A percentile compares a stretch with the other conserved stretches of the same genome.
These are phyloP conservation scores for Candida peoriensis DNA, from an alignment of 805 yeast genomes.

Conservation along the genomic window DNA sequence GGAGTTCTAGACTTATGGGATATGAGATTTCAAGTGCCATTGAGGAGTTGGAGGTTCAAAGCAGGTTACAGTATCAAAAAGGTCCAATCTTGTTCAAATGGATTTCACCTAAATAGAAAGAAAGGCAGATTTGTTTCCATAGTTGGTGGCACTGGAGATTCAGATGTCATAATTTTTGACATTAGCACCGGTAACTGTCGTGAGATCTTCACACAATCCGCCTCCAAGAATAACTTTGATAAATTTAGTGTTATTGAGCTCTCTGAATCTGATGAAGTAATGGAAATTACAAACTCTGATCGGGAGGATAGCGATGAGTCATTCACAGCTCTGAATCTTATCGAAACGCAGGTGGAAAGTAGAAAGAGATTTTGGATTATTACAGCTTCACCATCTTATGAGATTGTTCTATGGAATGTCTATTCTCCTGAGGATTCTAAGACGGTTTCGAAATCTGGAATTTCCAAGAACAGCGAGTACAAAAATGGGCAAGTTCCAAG, in stretches of 20 bases:
- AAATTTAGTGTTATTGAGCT: constrained; percentile 16
- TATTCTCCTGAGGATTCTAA: constrained; percentile 26
- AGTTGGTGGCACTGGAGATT: constrained; percentile 59
- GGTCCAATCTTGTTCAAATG: constrained; percentile 39
- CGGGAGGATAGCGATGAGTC: constrained; percentile 8
- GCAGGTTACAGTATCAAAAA: constrained; percentile 44
- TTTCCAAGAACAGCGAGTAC: constrained; percentile 14
- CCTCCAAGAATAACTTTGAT: constrained; percentile 12
- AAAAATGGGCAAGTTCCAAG: constrained; percentile 9
- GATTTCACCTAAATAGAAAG: constrained; percentile 28
- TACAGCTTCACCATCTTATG: constrained; percentile 14
- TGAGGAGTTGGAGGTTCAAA: constrained; percentile 60
- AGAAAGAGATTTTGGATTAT: constrained; percentile 17
- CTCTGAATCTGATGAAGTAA: constrained; percentile 1
- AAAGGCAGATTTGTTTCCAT: constrained; percentile 46
- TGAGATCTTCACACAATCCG: constrained; percentile 28
- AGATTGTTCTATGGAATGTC: constrained; percentile 35
- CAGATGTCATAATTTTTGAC: constrained; percentile 72
- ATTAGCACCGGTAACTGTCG: constrained; percentile 58
- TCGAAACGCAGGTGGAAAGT: constrained; percentile 17
- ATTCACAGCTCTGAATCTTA: constrained; percentile 14
- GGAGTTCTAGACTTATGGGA: constrained; percentile 85
- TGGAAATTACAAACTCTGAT: constrained; percentile 1
- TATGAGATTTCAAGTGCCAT: constrained; percentile 53
- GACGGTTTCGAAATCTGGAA: constrained; percentile 19